Evolutionary conservation across 2,329 filamentous ascomycete genomes (phyloP), one percentile per base, ranked within the genome.

Genomic region (Chaetomiaceae sp.): DNA sequence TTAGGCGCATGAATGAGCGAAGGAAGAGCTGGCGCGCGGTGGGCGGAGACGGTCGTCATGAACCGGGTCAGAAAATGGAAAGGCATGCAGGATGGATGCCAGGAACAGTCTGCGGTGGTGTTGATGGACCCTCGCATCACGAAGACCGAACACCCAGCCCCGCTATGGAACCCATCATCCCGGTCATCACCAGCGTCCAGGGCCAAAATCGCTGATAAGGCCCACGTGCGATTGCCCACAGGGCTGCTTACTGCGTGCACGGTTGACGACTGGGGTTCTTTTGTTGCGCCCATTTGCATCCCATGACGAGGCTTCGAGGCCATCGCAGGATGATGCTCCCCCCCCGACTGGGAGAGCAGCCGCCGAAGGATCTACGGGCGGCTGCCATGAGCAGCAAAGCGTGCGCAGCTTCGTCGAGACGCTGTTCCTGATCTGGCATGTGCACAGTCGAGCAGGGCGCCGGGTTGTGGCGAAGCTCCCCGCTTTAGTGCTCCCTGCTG

Each of bases 391-490:
- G 47, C 46, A 40, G 37, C 46, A 41, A 24, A 35, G 9, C 12
- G 15, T 11, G 36, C 26, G 35, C 32, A 38, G 38, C 34, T 29
- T 38, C 47, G 43, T 27, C 12, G 32, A 27, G 37, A 39, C 34
- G 47, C 44, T 45, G 42, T 49, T 47, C 42, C 42, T 33, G 48
- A 45, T 50, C 37, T 12, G 38, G 45, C 11, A 48, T 32, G 37
- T 40, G 41, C 36, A 15, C 33, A 42, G 38, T n/a, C 15, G 7
- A 27, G 15, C 22, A 32, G 34, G 27, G 45, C 43, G 49, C 24
- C 27, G 20, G 42, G 38, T 18, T 47, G 50, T 51, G 48, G 50
- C 50, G 50, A 49, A 55, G 52, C 45, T 45, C 40, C 42, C 46
- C 45, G 42, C 38, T 38, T 42, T n/a, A 27, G 33, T 32, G 24